phyloP scores from a whole-genome alignment of 2,329 filamentous ascomycete genomes.

The Arachnopeziza araneosa region DNA sequence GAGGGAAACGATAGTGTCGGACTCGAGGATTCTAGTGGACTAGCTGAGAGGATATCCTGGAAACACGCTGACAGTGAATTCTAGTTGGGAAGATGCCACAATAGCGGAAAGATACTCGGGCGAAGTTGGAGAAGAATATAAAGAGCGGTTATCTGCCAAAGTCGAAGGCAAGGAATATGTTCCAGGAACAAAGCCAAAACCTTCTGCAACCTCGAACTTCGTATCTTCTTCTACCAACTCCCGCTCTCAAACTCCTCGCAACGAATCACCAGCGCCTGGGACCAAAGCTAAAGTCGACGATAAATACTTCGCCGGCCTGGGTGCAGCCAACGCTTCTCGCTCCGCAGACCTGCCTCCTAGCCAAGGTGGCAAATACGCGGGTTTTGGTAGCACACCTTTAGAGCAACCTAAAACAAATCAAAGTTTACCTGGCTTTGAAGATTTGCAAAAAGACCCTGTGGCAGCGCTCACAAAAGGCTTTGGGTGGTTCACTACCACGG shows the following conservation, averaged over 20 bases:
- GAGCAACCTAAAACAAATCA: constrained; percentile 41
- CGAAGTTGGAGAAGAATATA: constrained; percentile 90
- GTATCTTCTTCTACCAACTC: constrained; percentile 8
- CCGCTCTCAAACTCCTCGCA: constrained; percentile 23
- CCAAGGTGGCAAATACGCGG: constrained; percentile 87
- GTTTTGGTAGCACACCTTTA: constrained; percentile 72
- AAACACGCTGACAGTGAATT: background rate
- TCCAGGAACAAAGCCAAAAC: constrained; percentile 53
- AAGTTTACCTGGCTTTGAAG: constrained; percentile 66
- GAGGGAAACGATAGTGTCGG: too few species aligned
- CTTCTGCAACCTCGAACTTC: constrained; percentile 2
- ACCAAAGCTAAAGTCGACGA: constrained; percentile 65
- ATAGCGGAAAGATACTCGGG: constrained; percentile 88
- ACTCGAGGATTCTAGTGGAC: too few species aligned
- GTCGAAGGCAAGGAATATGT: constrained; percentile 86
- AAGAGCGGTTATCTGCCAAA: constrained; percentile 80
- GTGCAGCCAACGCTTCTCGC: constrained; percentile 73
- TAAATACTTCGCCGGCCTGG: constrained; percentile 82
- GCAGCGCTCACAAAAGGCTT: constrained; percentile 87
- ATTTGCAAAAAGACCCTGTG: constrained; percentile 86
- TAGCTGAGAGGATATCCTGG: too few species aligned
- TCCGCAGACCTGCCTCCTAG: constrained; percentile 72
- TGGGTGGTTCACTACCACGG: constrained; percentile 85
- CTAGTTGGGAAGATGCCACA: constrained; percentile 68
- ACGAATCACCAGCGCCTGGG: constrained; percentile 27